Conservation (phyloP, 2,329 filamentous ascomycete species). For the Talaromyces albobiverticillius region DNA sequence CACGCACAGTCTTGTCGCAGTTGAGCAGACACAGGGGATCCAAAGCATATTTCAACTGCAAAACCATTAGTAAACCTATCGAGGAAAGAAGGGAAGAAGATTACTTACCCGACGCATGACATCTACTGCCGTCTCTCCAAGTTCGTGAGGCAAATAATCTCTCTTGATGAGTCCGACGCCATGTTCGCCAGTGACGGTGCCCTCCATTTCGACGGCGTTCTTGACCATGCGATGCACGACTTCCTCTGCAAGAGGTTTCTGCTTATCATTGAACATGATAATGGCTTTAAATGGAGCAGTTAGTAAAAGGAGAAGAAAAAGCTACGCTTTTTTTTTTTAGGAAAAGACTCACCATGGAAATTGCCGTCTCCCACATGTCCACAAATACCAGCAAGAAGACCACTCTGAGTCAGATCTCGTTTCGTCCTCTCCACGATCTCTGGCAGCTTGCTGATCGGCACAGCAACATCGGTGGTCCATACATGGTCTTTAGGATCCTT, state of each 20-base stretch:
- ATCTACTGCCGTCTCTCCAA: slow-evolving; percentile 60
- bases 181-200: slow-evolving; percentile 70
- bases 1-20: slow-evolving; percentile 64
- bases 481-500: slow-evolving; percentile 59
- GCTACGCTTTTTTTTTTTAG: slow-evolving; percentile 16
- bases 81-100: not conserved
- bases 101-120: slow-evolving; percentile 60
- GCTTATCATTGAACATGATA: slow-evolving; percentile 58
- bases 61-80: slow-evolving; percentile 4
- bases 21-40: slow-evolving; percentile 66
- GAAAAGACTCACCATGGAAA: slow-evolving; percentile 57
- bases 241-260: slow-evolving; percentile 54
- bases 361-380: slow-evolving; percentile 75
- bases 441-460: slow-evolving; percentile 68
- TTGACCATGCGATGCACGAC: slow-evolving; percentile 69
- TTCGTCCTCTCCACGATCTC: slow-evolving; percentile 72
- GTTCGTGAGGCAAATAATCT: slow-evolving; percentile 61
- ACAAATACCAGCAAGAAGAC: slow-evolving; percentile 64
- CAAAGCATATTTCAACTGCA: slow-evolving; percentile 62
- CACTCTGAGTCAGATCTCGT: slow-evolving; percentile 60
- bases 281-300: slow-evolving; percentile 46
- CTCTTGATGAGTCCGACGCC: slow-evolving; percentile 69
- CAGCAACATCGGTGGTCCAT: slow-evolving; percentile 80
- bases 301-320: not conserved
- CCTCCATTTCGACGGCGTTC: slow-evolving; percentile 66